A percentile compares a stretch with the other conserved stretches of the same genome.
Evolutionary conservation across 805 yeast species (phyloP).

Genomic region (Saccharomycopsis vini): DNA sequence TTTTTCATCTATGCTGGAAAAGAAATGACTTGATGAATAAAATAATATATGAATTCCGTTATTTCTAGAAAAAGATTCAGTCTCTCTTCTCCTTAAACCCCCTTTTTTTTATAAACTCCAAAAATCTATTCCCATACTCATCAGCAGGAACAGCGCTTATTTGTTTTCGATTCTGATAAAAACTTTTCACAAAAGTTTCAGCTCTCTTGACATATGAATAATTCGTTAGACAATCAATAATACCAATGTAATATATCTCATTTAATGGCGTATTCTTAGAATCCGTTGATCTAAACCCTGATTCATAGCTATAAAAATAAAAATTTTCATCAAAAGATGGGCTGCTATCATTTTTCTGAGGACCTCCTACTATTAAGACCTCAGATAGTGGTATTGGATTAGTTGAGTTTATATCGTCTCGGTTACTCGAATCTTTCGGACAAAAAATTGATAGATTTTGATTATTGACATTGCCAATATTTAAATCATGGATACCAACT

Average conservation of each 20-base stretch:
- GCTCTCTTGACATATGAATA: slow-evolving; percentile 64
- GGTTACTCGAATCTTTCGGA: slow-evolving; percentile 29
- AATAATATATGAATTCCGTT: not conserved
- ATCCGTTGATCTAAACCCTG: slow-evolving; percentile 74
- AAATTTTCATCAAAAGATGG: slow-evolving; percentile 24
- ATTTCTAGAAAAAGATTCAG: too few species aligned
- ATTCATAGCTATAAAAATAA: slow-evolving; percentile 68
- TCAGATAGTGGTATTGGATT: slow-evolving; percentile 38
- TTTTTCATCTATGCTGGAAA: too few species aligned
- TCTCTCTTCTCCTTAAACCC: not conserved
- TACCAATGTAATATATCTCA: slow-evolving; percentile 67
- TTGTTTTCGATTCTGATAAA: slow-evolving; percentile 57
- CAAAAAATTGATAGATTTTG: slow-evolving; percentile 37
- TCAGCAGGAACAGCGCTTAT: slow-evolving; percentile 85
- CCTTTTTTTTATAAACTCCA: slow-evolving; percentile 47
- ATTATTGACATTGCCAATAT: slow-evolving; percentile 18
- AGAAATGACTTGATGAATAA: too few species aligned
- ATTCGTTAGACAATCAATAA: slow-evolving; percentile 86
- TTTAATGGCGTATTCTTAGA: not conserved
- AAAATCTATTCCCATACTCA: slow-evolving; percentile 85
- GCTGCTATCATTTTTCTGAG: not conserved
- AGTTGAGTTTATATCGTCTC: slow-evolving; percentile 30
- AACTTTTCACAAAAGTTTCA: slow-evolving; percentile 78
- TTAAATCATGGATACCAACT: slow-evolving; percentile 56
- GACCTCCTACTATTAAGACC: not conserved